Evolutionary conservation across 441 rosid species (phyloP).

Genomic region (Euphorbia corollata): DNA sequence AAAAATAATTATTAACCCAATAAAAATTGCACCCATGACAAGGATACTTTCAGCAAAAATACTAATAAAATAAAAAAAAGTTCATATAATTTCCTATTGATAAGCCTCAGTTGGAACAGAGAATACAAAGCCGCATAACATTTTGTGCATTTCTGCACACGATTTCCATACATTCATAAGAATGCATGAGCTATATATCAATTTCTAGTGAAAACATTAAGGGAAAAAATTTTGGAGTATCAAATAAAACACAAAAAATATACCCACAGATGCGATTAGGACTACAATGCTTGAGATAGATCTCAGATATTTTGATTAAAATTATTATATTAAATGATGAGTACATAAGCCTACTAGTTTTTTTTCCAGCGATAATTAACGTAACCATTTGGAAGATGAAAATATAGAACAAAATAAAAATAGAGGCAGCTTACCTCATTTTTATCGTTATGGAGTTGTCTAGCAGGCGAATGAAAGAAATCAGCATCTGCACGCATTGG

Average conservation of each 20-base stretch:
- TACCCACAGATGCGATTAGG: background rate
- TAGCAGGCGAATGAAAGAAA: conserved; percentile 52
- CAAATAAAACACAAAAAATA: background rate
- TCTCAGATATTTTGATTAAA: too few relatives aligned
- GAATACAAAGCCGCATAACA: background rate
- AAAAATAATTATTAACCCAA: background rate
- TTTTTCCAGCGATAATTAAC: background rate
- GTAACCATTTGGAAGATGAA: background rate
- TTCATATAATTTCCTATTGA: background rate
- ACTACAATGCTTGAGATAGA: background rate
- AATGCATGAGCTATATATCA: too few relatives aligned
- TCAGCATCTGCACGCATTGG: conserved; percentile 98
- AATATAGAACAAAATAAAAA: conserved; percentile 5
- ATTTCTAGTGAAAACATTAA: background rate
- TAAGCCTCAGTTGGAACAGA: background rate
- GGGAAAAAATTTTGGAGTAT: background rate
- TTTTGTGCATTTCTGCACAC: background rate
- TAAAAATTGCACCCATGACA: background rate
- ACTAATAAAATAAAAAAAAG: background rate
- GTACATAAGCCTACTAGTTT: background rate
- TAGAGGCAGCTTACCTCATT: conserved; percentile 45
- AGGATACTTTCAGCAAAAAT: background rate
- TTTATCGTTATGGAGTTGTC: conserved; percentile 32
- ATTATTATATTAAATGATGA: too few relatives aligned
- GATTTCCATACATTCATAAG: background rate